Evolutionary conservation across 2,329 filamentous ascomycete species (phyloP).

Genomic region (Penicillium sumatraense): DNA sequence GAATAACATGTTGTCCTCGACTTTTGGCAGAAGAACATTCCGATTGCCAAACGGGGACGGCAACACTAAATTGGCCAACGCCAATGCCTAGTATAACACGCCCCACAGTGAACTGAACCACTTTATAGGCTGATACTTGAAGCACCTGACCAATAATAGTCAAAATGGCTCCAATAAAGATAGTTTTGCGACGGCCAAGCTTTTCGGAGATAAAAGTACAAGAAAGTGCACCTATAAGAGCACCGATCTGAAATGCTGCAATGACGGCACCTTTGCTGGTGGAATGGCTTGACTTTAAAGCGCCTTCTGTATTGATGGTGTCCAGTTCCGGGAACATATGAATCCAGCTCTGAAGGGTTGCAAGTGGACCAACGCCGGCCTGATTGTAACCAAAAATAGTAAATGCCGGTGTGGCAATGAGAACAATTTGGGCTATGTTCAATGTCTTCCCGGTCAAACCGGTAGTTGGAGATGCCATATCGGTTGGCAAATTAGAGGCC

Average conservation of each 20-base stretch:
- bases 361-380: conserved; percentile 27
- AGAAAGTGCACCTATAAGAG: conserved; percentile 20
- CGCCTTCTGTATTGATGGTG: conserved; percentile 41
- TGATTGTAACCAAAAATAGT: conserved; percentile 34
- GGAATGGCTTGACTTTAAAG: conserved; percentile 22
- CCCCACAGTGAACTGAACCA: conserved; percentile 55
- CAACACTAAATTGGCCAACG: conserved; percentile 53
- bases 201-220: conserved; percentile 44
- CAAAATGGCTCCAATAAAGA: conserved; percentile 49
- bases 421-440: conserved; percentile 21
- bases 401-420: conserved; percentile 32
- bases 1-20: conserved; percentile 54
- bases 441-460: background rate
- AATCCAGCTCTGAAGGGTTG: conserved; percentile 39
- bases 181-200: conserved; percentile 52
- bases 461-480: background rate
- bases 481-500: background rate
- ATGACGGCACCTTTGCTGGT: conserved; percentile 33
- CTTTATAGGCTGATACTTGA: conserved; percentile 48
- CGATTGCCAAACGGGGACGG: conserved; percentile 55
- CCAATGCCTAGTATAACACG: conserved; percentile 56
- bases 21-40: conserved; percentile 54
- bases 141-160: conserved; percentile 52
- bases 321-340: conserved; percentile 60
- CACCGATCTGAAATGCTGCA: conserved; percentile 21